Evolutionary conservation across 163 green algal species (phyloP), one percentile per base, ranked within the genome.

Genomic region (Coccomyxa subellipsoidea): DNA sequence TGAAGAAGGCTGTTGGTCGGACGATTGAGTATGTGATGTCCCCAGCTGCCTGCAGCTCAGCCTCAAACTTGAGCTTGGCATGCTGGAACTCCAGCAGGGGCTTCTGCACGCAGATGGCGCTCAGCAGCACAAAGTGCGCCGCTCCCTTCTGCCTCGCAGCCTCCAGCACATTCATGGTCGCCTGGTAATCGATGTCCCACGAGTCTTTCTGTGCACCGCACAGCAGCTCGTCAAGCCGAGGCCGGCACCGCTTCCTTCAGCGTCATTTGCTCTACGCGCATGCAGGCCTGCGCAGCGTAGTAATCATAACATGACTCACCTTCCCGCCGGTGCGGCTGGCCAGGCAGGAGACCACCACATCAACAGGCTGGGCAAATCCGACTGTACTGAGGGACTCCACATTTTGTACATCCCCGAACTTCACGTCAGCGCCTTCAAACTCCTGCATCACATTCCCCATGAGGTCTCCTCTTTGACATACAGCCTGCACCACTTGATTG

Each of bases 81-180:
- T 89, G 83, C 92, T 99, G 96, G 88, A 99, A 99, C 90, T 98
- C 96, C 70, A 99, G 91, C 85, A 98, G 88, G n/a, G 96, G 96
- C 91, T 98, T 98, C 90, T 99, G 96, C 70, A 99, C 96, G 85
- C 96, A 99, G 89, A 99, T 99, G 81, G 96, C 96, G 37, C 88
- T 95, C 77, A 99, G 92, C 83, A 99, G 95, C 88, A 99, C 95
- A 88, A 98, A 99, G 90, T 99, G 96, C n/a, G 87, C 86, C 10
- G 92, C 89, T 47, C 96, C 95, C n/a, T 80, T 79, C 66, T 90
- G 85, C 0, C 90, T 87, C 3, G 85, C 96, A 69, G 90, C 95
- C 69, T 99, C 91, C 83, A 99, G 87, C 1, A 86, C 85, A 89
- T 99, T 98, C 83, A 94, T 94, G 15, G 95, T 98, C 32, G 96